These are phyloP conservation scores for Alternaria ethzedia DNA, from an alignment of 2,329 filamentous ascomycete genomes.

Conservation along the genomic window DNA sequence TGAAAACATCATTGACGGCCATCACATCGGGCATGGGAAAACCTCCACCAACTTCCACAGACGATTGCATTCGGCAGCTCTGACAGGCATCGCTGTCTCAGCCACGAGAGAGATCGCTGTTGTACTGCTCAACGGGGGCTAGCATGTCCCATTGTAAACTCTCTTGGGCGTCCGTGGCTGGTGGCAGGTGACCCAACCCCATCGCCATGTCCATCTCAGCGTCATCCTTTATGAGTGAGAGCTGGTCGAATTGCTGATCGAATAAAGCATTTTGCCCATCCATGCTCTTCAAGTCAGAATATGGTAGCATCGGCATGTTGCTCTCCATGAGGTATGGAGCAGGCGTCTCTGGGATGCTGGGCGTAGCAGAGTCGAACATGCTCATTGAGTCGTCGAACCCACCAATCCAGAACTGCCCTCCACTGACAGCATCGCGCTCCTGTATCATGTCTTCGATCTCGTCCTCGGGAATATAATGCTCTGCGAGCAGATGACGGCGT, in stretches of 20 bases:
- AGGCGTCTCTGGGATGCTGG: conserved; percentile 44
- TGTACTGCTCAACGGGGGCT: conserved; percentile 35
- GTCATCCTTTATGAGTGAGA: conserved; percentile 25
- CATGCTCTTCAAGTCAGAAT: conserved; percentile 3
- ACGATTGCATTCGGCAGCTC: neutral
- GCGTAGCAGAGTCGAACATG: conserved; percentile 31
- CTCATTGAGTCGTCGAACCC: conserved; percentile 37
- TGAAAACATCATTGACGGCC: neutral
- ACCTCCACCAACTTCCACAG: neutral
- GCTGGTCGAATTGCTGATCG: conserved; percentile 21
- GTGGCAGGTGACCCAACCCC: conserved; percentile 26
- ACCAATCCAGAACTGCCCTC: conserved; percentile 56
- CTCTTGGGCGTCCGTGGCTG: conserved; percentile 26
- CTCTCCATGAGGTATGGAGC: conserved; percentile 28
- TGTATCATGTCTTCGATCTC: conserved; percentile 47
- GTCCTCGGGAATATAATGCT: conserved; percentile 49
- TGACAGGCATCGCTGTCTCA: neutral
- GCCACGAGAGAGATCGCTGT: conserved; percentile 11
- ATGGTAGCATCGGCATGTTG: conserved; percentile 5
- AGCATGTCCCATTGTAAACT: conserved; percentile 34
- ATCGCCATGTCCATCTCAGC: conserved; percentile 34
- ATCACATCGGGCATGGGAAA: neutral
- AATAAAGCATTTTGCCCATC: conserved; percentile 3
- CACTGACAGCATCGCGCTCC: conserved; percentile 50
- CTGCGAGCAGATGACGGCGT: conserved; percentile 58